Base-by-base conservation (phyloP, 1,284 basidiomycete species). In the Austroboletus niveus region DNA sequence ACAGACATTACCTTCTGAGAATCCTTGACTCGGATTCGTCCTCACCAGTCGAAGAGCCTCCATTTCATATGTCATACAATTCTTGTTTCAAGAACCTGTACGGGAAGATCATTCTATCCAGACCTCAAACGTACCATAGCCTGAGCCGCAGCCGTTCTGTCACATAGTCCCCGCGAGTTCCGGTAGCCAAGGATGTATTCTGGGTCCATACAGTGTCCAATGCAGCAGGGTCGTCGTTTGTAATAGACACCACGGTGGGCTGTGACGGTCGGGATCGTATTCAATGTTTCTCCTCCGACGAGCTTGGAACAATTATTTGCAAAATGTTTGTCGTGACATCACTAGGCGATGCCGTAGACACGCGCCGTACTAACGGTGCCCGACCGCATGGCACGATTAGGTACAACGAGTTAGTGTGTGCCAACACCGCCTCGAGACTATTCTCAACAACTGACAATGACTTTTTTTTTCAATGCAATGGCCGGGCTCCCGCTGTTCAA, bases 41-140 rank as follows among this genome's bases (percentile, higher is more conserved):
- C 22, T 41, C 40, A 27, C 40, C 22, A 6, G 12, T 22, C 24
- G n/a, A 24, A 24, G 20, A 8, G 35, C 35, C n/a, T 14, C 20
- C 12, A 41, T 41, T 24, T 42, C 40, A 29, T 42, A 27, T 29
- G 40, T 35, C 34, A 30, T 8, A 17, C 36, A 42, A 30, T 34
- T 40, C 43, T 34, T 10, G 39, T 51, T 24, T 39, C 31, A 40
- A 41, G 12, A 31, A 52, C 41, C 48, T 22, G 30, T 51, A 32
- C 31, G 39, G 41, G 50, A 36, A 36, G 42, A 42, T 27, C 12
- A 42, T 41, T 27, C n/a, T 17, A 27, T 24, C 22, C 38, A 40
- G 20, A 17, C 22, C 24, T 12, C 39, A 12, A 40, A n/a, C 17
- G 8, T 35, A 36, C n/a, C 34, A 30, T 30, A 30, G 9, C 30